Base-by-base conservation (phyloP, 345 rosid species). In the Luvunga scandens region DNA sequence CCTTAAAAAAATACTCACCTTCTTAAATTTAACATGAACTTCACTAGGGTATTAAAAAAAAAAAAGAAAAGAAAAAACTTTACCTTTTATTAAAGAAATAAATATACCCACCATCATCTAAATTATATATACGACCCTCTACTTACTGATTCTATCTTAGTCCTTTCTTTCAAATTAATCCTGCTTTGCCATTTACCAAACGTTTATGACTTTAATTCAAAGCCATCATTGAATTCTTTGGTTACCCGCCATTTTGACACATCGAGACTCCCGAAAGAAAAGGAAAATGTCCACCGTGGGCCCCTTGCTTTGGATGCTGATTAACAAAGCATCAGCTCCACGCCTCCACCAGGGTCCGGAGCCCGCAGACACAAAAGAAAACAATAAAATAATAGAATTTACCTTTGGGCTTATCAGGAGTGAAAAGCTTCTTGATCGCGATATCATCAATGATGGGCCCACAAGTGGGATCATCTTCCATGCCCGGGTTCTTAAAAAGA, bases 381-480 rank as follows among this genome's bases (percentile, higher is more conserved):
- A 6, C 31, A 36, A 30, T 0, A 14, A 12, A 36, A 9, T 72
- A 14, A 55, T 10, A 53, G 66, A 3, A 63, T 25, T 45, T 75
- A 94, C 99, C 97, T 91, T 90, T 91, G 84, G 89, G 86, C 19
- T 73, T 88, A 73, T 92, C 92, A 50, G 99, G 99, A 19, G 83
- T 42, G 73, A 90, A 90, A 66, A 96, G 97, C 85, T 94, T 96
- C 87, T 96, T 96, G 74, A 96, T 84, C 19, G 98, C 94, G 9
- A 96, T 83, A 30, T 94, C 93, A 39, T 96, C 99, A 13, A 96
- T 91, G 66, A 96, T 94, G 73, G 99, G 99, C 28, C 99, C 99
- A 81, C 99, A 96, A 1, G 97, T 87, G 7, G 99, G 98, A 87
- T 96, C 99, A 60, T 96, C 97, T 75, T 93, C 99, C 99, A 94